A percentile compares a stretch with the other conserved stretches of the same genome.
Evolutionary conservation across 176 grass and related monocot genomes (phyloP).

Genomic region (Alloteropsis semialata): DNA sequence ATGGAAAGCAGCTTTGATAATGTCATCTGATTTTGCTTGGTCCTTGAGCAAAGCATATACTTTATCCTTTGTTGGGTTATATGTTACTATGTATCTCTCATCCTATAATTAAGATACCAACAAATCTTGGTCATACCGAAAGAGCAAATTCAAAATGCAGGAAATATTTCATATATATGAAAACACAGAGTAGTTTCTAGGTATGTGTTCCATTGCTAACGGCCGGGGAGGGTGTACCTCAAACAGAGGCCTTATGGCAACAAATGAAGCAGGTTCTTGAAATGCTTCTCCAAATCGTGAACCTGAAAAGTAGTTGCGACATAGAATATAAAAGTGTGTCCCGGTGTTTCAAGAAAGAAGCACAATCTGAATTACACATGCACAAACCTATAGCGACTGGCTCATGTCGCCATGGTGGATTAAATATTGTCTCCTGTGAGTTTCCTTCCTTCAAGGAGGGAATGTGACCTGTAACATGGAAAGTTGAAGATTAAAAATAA

Average conservation of each 20-base stretch:
- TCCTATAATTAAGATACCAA: slow-evolving; percentile 47
- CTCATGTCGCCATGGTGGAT: slow-evolving; percentile 89
- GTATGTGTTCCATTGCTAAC: not conserved
- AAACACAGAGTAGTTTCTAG: not conserved
- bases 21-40: slow-evolving; percentile 97
- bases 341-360: not conserved
- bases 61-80: slow-evolving; percentile 97
- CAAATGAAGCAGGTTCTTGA: slow-evolving; percentile 90
- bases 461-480: slow-evolving; percentile 57
- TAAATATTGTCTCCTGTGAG: slow-evolving; percentile 91
- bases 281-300: slow-evolving; percentile 94
- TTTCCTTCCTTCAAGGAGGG: slow-evolving; percentile 95
- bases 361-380: not conserved
- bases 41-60: slow-evolving; percentile 99
- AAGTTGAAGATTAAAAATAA: not conserved
- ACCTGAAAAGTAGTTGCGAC: slow-evolving; percentile 50
- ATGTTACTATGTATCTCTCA: slow-evolving; percentile 95
- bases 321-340: not conserved
- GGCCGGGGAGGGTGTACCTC: slow-evolving; percentile 50
- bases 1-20: slow-evolving; percentile 97
- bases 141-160: not conserved
- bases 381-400: slow-evolving; percentile 71
- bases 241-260: slow-evolving; percentile 72
- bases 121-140: slow-evolving; percentile 20
- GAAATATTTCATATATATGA: not conserved